Evolutionary conservation across 2,329 filamentous ascomycete genomes (phyloP).

Genomic region (Neodidymelliopsis sp.): DNA sequence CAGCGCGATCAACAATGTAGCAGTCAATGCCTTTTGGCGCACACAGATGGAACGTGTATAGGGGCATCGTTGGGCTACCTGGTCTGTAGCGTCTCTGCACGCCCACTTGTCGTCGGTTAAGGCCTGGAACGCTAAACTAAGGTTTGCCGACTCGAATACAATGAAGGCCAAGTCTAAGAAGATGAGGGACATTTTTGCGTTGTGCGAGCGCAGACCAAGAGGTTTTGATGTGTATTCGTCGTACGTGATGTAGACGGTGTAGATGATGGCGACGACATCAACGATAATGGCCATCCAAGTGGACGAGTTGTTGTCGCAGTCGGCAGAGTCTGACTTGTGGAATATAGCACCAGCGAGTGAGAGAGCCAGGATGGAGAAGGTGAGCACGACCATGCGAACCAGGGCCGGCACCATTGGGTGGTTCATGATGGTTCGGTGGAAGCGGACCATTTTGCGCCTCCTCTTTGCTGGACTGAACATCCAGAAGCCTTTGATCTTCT

Average conservation of each 20-base stretch:
- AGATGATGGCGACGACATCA: conserved; percentile 86
- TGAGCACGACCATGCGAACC: conserved; percentile 82
- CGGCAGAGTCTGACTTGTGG: conserved; percentile 51
- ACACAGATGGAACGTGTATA: conserved; percentile 61
- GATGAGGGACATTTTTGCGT: conserved; percentile 87
- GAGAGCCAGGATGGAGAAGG: conserved; percentile 82
- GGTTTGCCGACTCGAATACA: conserved; percentile 93
- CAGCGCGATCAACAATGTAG: conserved; percentile 80
- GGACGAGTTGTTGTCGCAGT: conserved; percentile 62
- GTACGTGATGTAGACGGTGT: conserved; percentile 91
- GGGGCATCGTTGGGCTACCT: conserved; percentile 21
- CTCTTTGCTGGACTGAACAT: conserved; percentile 57
- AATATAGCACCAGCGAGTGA: conserved; percentile 80
- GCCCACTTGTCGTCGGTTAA: conserved; percentile 69
- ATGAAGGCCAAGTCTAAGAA: conserved; percentile 95
- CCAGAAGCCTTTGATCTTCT: conserved; percentile 59
- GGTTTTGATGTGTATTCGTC: conserved; percentile 97
- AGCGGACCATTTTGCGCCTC: conserved; percentile 63
- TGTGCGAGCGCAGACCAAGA: conserved; percentile 81
- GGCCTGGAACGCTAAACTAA: conserved; percentile 87
- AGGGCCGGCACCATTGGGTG: conserved; percentile 86
- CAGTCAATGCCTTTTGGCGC: conserved; percentile 74
- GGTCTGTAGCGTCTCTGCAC: conserved; percentile 42
- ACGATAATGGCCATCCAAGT: conserved; percentile 89
- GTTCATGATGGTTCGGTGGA: conserved; percentile 74